phyloP scores from a whole-genome alignment of 2,329 filamentous ascomycete species.

The Trichoderma asperellum region DNA sequence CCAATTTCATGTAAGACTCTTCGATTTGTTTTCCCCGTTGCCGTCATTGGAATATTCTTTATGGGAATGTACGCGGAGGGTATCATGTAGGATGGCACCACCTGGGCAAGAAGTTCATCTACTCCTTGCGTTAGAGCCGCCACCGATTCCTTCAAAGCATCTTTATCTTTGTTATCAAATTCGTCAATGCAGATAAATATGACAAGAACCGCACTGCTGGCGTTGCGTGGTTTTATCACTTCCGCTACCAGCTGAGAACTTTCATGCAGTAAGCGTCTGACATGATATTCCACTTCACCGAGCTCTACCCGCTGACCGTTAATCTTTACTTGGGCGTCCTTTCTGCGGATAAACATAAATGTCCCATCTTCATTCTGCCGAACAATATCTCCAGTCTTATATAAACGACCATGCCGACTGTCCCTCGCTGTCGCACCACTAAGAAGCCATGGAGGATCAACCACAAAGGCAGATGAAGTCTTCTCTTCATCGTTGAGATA shows the following conservation, averaged over 20 bases:
- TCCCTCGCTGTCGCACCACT: not conserved
- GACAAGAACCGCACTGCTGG: not conserved
- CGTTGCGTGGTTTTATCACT: not conserved
- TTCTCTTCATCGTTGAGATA: not conserved
- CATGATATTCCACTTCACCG: slow-evolving; percentile 18
- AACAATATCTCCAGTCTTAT: slow-evolving; percentile 51
- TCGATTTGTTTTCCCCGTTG: slow-evolving; percentile 7
- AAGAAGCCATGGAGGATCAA: not conserved
- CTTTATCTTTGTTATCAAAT: not conserved
- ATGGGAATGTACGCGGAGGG: slow-evolving; percentile 29
- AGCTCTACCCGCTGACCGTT: slow-evolving; percentile 60
- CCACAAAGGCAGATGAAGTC: not conserved
- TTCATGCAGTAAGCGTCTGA: slow-evolving; percentile 30
- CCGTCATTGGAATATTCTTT: not conserved
- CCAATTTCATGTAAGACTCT: not conserved
- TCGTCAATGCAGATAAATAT: not conserved
- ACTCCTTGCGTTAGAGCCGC: not conserved
- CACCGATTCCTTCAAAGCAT: not conserved
- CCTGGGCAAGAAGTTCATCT: not conserved
- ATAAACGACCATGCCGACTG: slow-evolving; percentile 30
- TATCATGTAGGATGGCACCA: slow-evolving; percentile 27
- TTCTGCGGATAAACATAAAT: slow-evolving; percentile 53
- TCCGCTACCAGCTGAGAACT: not conserved
- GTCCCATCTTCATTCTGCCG: slow-evolving; percentile 47
- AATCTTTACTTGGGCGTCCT: slow-evolving; percentile 62